Evolutionary conservation across 2,329 filamentous ascomycete genomes (phyloP).

Genomic region (Aureobasidium sp.): DNA sequence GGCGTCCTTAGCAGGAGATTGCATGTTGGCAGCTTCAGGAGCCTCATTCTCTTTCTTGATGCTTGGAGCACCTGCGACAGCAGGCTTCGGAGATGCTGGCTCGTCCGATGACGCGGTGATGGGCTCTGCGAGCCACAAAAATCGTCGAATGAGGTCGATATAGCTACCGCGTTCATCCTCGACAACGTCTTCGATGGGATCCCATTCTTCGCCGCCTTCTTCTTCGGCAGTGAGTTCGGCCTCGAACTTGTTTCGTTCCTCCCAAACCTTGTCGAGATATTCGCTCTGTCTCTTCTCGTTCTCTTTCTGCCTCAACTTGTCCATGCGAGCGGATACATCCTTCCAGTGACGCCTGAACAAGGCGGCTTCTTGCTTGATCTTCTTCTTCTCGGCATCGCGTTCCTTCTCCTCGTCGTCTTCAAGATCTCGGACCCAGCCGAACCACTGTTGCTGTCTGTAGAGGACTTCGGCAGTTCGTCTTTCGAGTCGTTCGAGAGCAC

Average conservation of each 20-base stretch:
- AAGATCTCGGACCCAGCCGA: slow-evolving; percentile 26
- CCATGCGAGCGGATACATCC: slow-evolving; percentile 35
- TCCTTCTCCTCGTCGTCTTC: slow-evolving; percentile 40
- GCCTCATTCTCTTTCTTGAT: not conserved
- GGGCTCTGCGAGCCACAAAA: slow-evolving; percentile 48
- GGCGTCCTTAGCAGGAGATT: not conserved
- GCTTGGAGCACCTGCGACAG: not conserved
- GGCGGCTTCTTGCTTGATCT: slow-evolving; percentile 42
- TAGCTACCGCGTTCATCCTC: slow-evolving; percentile 40
- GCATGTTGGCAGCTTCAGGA: not conserved
- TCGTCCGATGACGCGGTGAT: not conserved
- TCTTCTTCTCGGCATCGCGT: slow-evolving; percentile 44
- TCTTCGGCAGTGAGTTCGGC: slow-evolving; percentile 24
- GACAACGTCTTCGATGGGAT: slow-evolving; percentile 43
- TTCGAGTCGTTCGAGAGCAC: slow-evolving; percentile 38
- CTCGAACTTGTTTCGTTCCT: slow-evolving; percentile 32
- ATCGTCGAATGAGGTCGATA: slow-evolving; percentile 39
- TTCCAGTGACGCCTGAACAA: slow-evolving; percentile 44
- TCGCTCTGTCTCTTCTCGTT: slow-evolving; percentile 38
- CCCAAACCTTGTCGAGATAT: slow-evolving; percentile 38
- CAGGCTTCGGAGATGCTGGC: not conserved
- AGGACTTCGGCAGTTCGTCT: slow-evolving; percentile 38
- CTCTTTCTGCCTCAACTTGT: slow-evolving; percentile 31
- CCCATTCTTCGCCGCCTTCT: slow-evolving; percentile 37
- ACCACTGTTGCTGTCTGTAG: slow-evolving; percentile 44